phyloP scores from a whole-genome alignment of 1,284 basidiomycete species.

The Naganishia cerealis region DNA sequence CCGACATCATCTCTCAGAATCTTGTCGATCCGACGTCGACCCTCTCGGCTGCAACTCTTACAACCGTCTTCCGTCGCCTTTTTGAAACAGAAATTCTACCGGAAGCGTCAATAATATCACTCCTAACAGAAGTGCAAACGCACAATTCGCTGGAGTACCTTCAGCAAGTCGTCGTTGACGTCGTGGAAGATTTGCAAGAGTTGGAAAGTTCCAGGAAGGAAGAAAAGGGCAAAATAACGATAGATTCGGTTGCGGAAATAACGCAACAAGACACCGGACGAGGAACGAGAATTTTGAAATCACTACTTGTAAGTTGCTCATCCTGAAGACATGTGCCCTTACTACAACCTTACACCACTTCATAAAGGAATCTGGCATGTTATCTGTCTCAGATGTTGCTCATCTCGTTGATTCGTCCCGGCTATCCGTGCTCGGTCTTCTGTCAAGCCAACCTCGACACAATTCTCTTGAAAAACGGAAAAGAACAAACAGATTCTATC shows the following conservation, averaged over 20 bases:
- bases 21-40: conserved; percentile 16
- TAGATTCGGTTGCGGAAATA: background rate
- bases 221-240: conserved; percentile 9
- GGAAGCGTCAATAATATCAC: background rate
- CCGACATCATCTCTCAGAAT: conserved; percentile 22
- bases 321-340: background rate
- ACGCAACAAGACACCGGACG: background rate
- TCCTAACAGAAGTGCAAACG: conserved; percentile 10
- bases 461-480: conserved; percentile 35
- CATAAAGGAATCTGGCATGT: conserved; percentile 20
- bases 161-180: conserved; percentile 26
- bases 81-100: conserved; percentile 3
- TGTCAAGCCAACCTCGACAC: conserved; percentile 24
- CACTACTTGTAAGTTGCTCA: conserved; percentile 17
- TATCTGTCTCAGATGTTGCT: conserved; percentile 14
- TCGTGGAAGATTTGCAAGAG: conserved; percentile 17
- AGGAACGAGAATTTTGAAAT: conserved; percentile 1
- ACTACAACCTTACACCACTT: background rate
- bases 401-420: conserved; percentile 29
- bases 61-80: conserved; percentile 9
- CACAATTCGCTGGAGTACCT: conserved; percentile 15
- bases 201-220: conserved; percentile 1
- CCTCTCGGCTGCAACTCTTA: conserved; percentile 18
- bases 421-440: background rate
- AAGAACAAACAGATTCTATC: conserved; percentile 63